Evolutionary conservation across 2,329 filamentous ascomycete genomes (phyloP), one percentile per base, ranked within the genome.

Genomic region (Penicillium occitanis): DNA sequence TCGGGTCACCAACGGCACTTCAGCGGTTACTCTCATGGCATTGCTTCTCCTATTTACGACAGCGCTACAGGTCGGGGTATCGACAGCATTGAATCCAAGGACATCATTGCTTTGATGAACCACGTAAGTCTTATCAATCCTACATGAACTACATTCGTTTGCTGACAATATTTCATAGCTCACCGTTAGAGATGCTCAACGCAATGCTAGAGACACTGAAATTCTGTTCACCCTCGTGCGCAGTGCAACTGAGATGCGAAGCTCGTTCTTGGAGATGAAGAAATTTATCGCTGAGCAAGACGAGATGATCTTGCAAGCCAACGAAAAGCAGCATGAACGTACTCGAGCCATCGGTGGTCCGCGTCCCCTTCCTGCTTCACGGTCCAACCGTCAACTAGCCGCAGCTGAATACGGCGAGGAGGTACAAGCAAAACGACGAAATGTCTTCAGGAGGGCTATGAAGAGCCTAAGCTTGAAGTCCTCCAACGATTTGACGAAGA

Each of bases 71-170:
- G 94, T 62, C 89, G 88, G 68, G 93, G 93, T 40, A 91, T 97
- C 62, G 93, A 98, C 70, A 86, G 90, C 58, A 98, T 99, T 61
- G 90, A 98, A 76, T 97, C 93, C 55, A 95, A 96, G 80, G 95
- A 99, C 74, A 96, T 99, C 72, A 91, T 99, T 69, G 92, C 94
- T 28, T 82, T 99, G 68, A 99, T 99, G 95, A 94, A 99, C 75
- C 95, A 99, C 78, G 86, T 90, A 80, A 84, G 87, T 83, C 61
- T 42, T 7, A 1, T 57, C 25, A 55, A 74, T 79, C 71, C 80
- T 66, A 50, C 8, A 48, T 22, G 55, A 14, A 5, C 19, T 28
- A 10, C 55, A 25, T 48, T 2, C 10, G 37, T 19, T 68, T 67
- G 68, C 78, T 80, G 64, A 79, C 50, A 51, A 6, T 5, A 6